These are phyloP conservation scores for Pichia cactophila DNA, from an alignment of 1,139 yeast genomes.

Conservation along the genomic window DNA sequence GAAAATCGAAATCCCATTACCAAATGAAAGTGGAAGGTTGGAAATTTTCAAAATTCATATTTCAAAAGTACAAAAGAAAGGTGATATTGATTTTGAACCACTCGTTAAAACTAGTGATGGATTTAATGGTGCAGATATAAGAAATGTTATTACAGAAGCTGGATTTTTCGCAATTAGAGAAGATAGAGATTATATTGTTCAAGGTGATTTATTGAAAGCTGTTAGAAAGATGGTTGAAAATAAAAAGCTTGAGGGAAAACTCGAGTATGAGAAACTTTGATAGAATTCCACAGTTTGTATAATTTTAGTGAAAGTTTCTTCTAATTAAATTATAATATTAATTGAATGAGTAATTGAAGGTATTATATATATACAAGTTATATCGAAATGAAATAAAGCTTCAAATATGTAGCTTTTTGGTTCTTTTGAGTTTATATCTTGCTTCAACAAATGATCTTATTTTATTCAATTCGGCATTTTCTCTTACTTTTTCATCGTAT, in stretches of 20 bases:
- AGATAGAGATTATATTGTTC: constrained; percentile 90
- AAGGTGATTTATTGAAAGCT: constrained; percentile 94
- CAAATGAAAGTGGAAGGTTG: constrained; percentile 93
- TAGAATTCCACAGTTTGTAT: too few relatives aligned
- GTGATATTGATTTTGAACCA: constrained; percentile 96
- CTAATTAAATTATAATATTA: neutral
- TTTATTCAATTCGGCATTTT: constrained; percentile 19
- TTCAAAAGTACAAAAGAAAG: constrained; percentile 76
- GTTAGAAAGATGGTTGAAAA: constrained; percentile 96
- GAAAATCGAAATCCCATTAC: constrained; percentile 92
- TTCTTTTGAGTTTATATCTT: constrained; percentile 18
- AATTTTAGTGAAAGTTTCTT: too few relatives aligned
- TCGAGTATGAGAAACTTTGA: constrained; percentile 85
- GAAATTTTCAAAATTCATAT: constrained; percentile 95
- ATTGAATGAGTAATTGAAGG: neutral
- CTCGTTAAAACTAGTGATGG: constrained; percentile 98
- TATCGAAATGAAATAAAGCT: neutral
- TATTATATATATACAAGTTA: neutral
- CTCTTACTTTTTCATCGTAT: constrained; percentile 15
- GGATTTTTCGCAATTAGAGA: constrained; percentile 98
- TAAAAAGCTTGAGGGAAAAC: constrained; percentile 93
- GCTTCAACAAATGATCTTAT: constrained; percentile 14
- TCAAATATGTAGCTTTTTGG: constrained; percentile 14
- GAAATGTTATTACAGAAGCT: constrained; percentile 98
- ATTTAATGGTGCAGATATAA: constrained; percentile 96